These are phyloP conservation scores for Ophidiomyces ophidiicola DNA, from an alignment of 2,329 filamentous ascomycete genomes.

Conservation along the genomic window DNA sequence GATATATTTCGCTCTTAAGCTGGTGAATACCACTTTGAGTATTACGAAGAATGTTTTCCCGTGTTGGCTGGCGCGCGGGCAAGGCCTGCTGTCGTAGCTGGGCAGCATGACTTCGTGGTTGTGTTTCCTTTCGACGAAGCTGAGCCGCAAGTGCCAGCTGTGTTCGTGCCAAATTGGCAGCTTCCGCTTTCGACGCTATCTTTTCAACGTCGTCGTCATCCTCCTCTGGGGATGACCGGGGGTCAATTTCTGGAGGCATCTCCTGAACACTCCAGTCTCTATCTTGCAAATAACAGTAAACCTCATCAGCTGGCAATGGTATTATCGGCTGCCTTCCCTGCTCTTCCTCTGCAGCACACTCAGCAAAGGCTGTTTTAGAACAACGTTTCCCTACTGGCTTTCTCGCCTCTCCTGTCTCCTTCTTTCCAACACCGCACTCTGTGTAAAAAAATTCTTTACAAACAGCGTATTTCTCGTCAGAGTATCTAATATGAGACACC, in stretches of 20 bases:
- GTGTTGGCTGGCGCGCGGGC: constrained; percentile 22
- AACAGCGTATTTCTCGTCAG: constrained; percentile 28
- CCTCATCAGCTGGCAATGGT: constrained; percentile 34
- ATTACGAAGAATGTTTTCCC: constrained; percentile 8
- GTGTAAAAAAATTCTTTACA: constrained; percentile 34
- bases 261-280: constrained; percentile 32
- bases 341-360: constrained; percentile 36
- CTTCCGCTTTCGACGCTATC: constrained; percentile 21
- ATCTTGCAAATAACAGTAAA: constrained; percentile 35
- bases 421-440: constrained; percentile 35
- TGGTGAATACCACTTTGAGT: constrained; percentile 1
- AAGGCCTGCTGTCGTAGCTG: constrained; percentile 36
- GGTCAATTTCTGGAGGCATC: constrained; percentile 1
- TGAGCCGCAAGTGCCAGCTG: constrained; percentile 32
- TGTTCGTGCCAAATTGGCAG: constrained; percentile 25
- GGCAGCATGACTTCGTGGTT: constrained; percentile 36
- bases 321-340: constrained; percentile 35
- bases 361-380: constrained; percentile 35
- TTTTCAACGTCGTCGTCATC: constrained; percentile 20
- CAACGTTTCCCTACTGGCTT: constrained; percentile 35
- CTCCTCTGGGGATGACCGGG: constrained; percentile 1
- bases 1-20: constrained; percentile 1
- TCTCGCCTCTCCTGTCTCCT: constrained; percentile 31
- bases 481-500: constrained; percentile 27
- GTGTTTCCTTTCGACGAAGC: constrained; percentile 26